Conservation (phyloP, 2,329 filamentous ascomycete species). For the Furcasterigmium sp. region DNA sequence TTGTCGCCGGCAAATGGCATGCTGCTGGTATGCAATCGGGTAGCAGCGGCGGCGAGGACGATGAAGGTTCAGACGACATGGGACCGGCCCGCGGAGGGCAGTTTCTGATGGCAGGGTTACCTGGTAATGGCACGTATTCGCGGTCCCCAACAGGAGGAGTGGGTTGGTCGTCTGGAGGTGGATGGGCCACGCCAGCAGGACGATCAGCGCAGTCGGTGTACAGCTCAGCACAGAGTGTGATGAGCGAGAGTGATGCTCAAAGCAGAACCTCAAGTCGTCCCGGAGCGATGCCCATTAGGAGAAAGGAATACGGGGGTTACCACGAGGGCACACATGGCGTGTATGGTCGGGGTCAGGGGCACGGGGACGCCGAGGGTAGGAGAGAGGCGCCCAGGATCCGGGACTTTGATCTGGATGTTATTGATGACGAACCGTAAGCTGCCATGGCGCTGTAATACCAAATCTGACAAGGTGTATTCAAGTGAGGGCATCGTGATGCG, state of each 20-base stretch:
- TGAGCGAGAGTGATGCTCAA: conserved; percentile 20
- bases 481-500: background rate
- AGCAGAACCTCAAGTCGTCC: conserved; percentile 17
- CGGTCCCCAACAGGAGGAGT: conserved; percentile 13
- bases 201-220: conserved; percentile 17
- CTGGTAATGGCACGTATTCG: conserved; percentile 14
- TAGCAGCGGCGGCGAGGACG: conserved; percentile 20
- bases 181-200: conserved; percentile 11
- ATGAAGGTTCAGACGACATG: conserved; percentile 14
- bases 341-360: background rate
- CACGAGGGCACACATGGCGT: background rate
- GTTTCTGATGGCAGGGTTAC: background rate
- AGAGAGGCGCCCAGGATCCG: conserved; percentile 20
- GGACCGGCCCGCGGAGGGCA: conserved; percentile 13
- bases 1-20: conserved; percentile 34
- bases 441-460: too few relatives aligned
- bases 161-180: background rate
- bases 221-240: conserved; percentile 20
- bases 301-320: conserved; percentile 6
- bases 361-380: background rate
- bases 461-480: too few relatives aligned
- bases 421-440: too few relatives aligned
- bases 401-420: conserved; percentile 31
- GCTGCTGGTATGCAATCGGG: conserved; percentile 4
- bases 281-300: conserved; percentile 11